These are phyloP conservation scores for Torulaspora franciscae DNA, from an alignment of 805 yeast species.

Conservation along the genomic window DNA sequence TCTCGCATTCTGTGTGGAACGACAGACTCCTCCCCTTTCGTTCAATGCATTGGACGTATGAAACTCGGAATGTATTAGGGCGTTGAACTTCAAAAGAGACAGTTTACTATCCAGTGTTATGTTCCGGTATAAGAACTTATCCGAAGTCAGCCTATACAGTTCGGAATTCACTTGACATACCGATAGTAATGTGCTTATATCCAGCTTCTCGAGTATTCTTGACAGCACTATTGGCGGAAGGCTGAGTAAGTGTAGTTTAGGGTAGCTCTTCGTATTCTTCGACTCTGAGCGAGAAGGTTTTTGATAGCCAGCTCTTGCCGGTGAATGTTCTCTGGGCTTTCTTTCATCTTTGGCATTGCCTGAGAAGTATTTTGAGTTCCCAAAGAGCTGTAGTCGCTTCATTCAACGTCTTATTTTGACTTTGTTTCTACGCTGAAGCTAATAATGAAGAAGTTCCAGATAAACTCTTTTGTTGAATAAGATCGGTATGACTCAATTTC, in stretches of 20 bases:
- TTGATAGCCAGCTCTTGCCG: background rate
- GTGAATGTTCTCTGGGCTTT: background rate
- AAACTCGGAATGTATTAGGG: conserved; percentile 31
- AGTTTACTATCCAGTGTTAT: conserved; percentile 26
- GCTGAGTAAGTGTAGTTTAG: conserved; percentile 14
- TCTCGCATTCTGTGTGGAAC: conserved; percentile 23
- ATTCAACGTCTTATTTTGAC: conserved; percentile 6
- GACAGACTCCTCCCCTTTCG: conserved; percentile 1
- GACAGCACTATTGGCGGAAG: conserved; percentile 26
- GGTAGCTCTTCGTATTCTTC: background rate
- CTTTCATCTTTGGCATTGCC: conserved; percentile 29
- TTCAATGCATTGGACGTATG: conserved; percentile 21
- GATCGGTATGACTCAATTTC: background rate
- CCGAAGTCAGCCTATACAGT: conserved; percentile 25
- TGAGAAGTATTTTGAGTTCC: conserved; percentile 33
- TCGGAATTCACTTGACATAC: conserved; percentile 25
- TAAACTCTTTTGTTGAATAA: background rate
- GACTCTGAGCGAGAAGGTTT: background rate
- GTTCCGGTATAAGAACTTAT: conserved; percentile 26
- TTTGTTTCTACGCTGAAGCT: too few species aligned
- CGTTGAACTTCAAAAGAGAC: conserved; percentile 30
- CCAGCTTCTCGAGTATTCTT: conserved; percentile 26
- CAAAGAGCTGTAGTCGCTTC: conserved; percentile 24
- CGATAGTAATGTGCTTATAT: conserved; percentile 18
- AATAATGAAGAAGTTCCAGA: too few species aligned